A percentile compares a stretch with the other conserved stretches of the same genome.
Evolutionary conservation across 2,329 filamentous ascomycete genomes (phyloP).

Genomic region (Myriangium duriaei): DNA sequence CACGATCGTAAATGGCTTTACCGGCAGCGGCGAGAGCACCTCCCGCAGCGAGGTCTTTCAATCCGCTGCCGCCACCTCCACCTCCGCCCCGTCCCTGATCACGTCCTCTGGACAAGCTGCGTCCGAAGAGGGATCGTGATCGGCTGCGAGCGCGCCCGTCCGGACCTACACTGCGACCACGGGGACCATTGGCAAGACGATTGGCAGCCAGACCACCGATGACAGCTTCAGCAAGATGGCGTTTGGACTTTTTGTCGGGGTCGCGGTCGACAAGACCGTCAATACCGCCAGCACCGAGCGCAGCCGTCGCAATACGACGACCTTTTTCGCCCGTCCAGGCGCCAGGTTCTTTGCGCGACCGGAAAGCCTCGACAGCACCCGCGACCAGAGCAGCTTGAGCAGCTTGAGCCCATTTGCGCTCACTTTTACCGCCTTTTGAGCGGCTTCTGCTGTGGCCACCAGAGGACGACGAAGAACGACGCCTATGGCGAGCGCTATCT

Average conservation of each 20-base stretch:
- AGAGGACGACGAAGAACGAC: constrained; percentile 30
- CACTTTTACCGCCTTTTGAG: constrained; percentile 42
- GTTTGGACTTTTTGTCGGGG: constrained; percentile 60
- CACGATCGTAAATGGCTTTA: constrained; percentile 42
- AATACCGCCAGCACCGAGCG: constrained; percentile 71
- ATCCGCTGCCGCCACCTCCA: constrained; percentile 32
- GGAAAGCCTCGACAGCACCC: constrained; percentile 84
- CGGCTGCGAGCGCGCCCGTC: constrained; percentile 49
- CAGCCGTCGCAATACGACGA: constrained; percentile 80
- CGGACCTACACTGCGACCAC: constrained; percentile 42
- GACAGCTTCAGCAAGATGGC: constrained; percentile 74
- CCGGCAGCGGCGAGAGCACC: constrained; percentile 38
- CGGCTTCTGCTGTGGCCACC: constrained; percentile 41
- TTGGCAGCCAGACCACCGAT: constrained; percentile 80
- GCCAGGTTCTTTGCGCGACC: constrained; percentile 76
- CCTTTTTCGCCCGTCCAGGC: constrained; percentile 86
- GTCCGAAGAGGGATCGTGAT: constrained; percentile 46
- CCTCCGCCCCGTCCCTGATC: constrained; percentile 28
- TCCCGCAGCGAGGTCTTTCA: constrained; percentile 37
- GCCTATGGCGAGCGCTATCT: constrained; percentile 35
- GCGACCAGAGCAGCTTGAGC: constrained; percentile 84
- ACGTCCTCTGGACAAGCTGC: constrained; percentile 37
- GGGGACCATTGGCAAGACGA: constrained; percentile 70
- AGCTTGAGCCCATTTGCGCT: constrained; percentile 55
- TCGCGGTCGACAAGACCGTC: constrained; percentile 61